Evolutionary conservation across 495 filamentous ascomycete genomes (phyloP), one percentile per base, ranked within the genome.

Genomic region (Penicillium psychrofluorescens): DNA sequence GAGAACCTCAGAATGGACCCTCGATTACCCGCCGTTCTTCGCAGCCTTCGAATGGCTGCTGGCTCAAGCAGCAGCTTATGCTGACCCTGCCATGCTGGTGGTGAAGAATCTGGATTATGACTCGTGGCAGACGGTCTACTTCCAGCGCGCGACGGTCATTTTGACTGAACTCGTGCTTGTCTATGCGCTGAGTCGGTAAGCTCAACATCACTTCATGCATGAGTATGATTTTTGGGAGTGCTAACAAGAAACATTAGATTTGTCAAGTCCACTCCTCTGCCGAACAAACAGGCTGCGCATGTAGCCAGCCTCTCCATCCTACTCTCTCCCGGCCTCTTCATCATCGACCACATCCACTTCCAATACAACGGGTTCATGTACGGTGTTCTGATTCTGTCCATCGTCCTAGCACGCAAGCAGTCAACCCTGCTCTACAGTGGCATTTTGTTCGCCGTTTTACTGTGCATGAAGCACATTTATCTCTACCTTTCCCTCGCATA

Each of bases 341-440:
- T 98, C 55, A 96, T 98, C 62, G 92, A 98, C 57, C 92, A 98
- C 60, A 94, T 98, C 49, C 92, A 98, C 61, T 98, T 98, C 66
- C 92, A 98, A 67, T 97, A 98, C 71, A 98, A 98, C 65, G 92
- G 92, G 40, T 90, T 90, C 66, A 77, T 98, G 58, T 97, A 95
- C 56, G 92, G 92, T 11, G 67, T 97, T 30, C 65, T 98, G 33
- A 76, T 96, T 15, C 68, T 90, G 29, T 96, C 91, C 0, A 71
- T 98, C 27, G 85, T 94, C 0, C 63, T 90, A 43, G 88, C 87
- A 2, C 82, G 88, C 32, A 82, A 85, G 41, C 79, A 77, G 48
- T 86, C 86, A 4, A 86, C 84, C 0, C 70, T 90, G 10, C 80
- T 97, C 8, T 63, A 67, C 36, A 90, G 88, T 39, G 91, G 88